Evolutionary conservation across 176 grass and related monocot species (phyloP), one percentile per base, ranked within the genome.

Genomic region (Phragmites australis): DNA sequence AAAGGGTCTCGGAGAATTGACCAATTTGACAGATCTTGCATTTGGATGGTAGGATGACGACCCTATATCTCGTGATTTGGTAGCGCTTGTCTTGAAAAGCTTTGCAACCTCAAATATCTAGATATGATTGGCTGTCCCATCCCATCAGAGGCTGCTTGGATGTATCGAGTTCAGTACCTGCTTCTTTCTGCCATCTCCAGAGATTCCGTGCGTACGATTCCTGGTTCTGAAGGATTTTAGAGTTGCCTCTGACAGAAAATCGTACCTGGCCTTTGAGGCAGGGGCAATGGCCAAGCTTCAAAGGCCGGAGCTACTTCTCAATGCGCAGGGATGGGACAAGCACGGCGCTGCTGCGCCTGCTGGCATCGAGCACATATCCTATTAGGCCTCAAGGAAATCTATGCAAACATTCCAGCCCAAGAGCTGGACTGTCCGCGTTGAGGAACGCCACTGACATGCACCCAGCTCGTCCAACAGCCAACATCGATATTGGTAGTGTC

Each of bases 121-220:
- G 3, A n/a, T 1, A n/a, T 53, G 6, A 1, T 4, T 17, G 3
- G 3, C 16, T 1, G 17, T 19, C 0, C n/a, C n/a, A n/a, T n/a
- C n/a, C n/a, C n/a, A n/a, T n/a, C n/a, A n/a, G n/a, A n/a, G n/a
- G 2, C 17, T 4, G 6, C 3, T 19, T 51, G 49, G 49, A 53
- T 53, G 50, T 53, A 21, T n/a, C 5, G 50, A 21, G 3, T 8
- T 8, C 18, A 7, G 50, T 53, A 53, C 18, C 50, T 21, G 50
- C 50, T 21, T 21, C 18, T 21, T 53, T 21, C 17, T 8, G 3
- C 50, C 50, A 21, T 6, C 6, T 53, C 18, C 50, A 53, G 19
- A 53, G 18, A n/a, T 53, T 53, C 50, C 5, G 1, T 53, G 18
- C 5, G 4, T 8, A 2, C 50, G 50, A 18, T 53, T n/a, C 18